Evolutionary conservation across 495 filamentous ascomycete species (phyloP), one percentile per base, ranked within the genome.

Genomic region (Penicillium mononematosum): DNA sequence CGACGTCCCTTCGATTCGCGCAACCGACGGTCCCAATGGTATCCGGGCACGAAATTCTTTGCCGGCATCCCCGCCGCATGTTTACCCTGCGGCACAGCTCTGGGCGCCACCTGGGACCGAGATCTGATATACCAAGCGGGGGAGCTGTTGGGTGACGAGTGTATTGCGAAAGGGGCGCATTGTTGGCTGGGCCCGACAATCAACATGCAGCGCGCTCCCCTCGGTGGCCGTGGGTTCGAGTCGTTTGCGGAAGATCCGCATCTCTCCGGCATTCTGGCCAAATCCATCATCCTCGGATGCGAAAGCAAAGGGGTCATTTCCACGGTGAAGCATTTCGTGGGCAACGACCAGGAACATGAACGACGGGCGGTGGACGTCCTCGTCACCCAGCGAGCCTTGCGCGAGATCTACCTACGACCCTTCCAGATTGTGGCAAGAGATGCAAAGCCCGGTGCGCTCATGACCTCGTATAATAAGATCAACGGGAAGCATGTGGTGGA

Each of bases 381-480:
- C 27, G 75, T 90, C 38, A 82, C 84, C 0, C 80, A 85, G 52
- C 76, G 88, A 17, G 83, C 88, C 25, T 67, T 92, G 56, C 80
- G 88, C 20, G 88, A 92, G 71, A 84, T 91, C 19, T 90, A 91
- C 60, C 74, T 86, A 4, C 72, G 84, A 53, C 85, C 88, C 0
- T 92, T 91, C 64, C 85, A 89, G 69, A 78, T 91, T 58, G 86
- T 82, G 5, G 76, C 87, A 19, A 69, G 82, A 12, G 83, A 88
- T 56, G 68, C 80, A 4, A 70, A 79, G 24, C 87, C 87, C 0
- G 79, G 79, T 16, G 82, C 83, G 4, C 72, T 91, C 31, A 92
- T 92, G 88, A 88, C 85, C 16, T 79, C 82, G 17, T 92, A 91
- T 64, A 91, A 90, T 55, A 82, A 83, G 56, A 74, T 92, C 32